Conservation (phyloP, 768 basidiomycete species). For the Mycena haematopus region DNA sequence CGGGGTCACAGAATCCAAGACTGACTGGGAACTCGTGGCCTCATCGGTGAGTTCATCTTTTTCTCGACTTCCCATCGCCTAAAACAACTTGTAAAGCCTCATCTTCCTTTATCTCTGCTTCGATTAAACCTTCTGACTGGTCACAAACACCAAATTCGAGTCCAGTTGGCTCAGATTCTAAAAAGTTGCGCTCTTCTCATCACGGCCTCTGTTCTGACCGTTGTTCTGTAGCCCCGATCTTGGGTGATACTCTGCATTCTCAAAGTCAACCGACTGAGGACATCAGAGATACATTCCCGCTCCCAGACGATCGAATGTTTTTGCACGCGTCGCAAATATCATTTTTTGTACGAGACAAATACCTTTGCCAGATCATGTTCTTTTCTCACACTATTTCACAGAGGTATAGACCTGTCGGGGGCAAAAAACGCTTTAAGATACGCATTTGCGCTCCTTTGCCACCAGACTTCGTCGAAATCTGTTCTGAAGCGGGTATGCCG, state of each 20-base stretch:
- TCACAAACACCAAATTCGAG: constrained; percentile 73
- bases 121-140: constrained; percentile 65
- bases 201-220: constrained; percentile 5
- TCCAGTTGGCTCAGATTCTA: constrained; percentile 62
- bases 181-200: constrained; percentile 43
- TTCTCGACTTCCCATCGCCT: not conserved
- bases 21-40: constrained; percentile 65
- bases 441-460: constrained; percentile 66
- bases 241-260: constrained; percentile 66
- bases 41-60: constrained; percentile 59
- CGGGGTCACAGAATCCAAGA: constrained; percentile 46
- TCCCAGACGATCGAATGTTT: constrained; percentile 59
- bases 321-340: constrained; percentile 66
- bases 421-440: constrained; percentile 56
- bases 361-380: not conserved
- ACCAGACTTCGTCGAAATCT: constrained; percentile 57
- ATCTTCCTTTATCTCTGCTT: constrained; percentile 61
- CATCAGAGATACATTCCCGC: constrained; percentile 33
- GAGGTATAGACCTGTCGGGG: constrained; percentile 54
- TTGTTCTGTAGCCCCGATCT: constrained; percentile 59
- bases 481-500: constrained; percentile 51
- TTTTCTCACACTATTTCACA: constrained; percentile 35
- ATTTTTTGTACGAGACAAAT: constrained; percentile 50
- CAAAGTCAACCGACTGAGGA: constrained; percentile 37
- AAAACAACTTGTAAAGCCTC: constrained; percentile 38